These are phyloP conservation scores for Mycena haematopus DNA, from an alignment of 768 basidiomycete genomes.

Conservation along the genomic window DNA sequence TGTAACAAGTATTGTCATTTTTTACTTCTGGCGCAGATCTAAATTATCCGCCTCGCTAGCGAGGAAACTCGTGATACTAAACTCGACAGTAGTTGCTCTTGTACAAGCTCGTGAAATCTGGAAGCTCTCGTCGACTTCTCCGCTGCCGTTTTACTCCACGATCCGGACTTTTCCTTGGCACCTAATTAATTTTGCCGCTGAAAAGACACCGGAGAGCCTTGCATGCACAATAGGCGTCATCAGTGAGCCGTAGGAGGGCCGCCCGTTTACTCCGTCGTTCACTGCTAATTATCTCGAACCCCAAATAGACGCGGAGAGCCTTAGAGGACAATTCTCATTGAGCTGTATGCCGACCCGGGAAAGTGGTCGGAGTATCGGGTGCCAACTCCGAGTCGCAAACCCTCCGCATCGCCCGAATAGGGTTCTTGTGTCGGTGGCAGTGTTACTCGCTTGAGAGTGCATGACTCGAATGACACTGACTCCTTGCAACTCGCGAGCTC, in stretches of 20 bases:
- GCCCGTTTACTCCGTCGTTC: no score
- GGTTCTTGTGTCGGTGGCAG: constrained; percentile 22
- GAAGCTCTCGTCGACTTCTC: background rate
- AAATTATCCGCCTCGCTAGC: background rate
- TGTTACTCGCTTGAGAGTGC: background rate
- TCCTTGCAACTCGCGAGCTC: background rate
- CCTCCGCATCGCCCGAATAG: constrained; percentile 2
- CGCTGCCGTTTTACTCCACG: background rate
- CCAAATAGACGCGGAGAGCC: background rate
- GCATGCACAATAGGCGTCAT: no score
- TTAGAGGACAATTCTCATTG: background rate
- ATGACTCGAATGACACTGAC: background rate
- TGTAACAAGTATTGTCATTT: no score
- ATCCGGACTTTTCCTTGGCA: background rate
- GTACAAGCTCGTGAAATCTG: background rate
- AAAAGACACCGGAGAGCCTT: background rate
- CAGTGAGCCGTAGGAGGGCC: no score
- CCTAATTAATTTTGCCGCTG: background rate
- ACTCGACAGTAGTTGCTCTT: background rate
- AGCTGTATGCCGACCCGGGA: background rate
- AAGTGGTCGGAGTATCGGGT: background rate
- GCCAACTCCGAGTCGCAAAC: constrained; percentile 2
- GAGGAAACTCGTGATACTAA: constrained; percentile 7
- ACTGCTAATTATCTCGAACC: background rate
- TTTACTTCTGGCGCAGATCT: background rate